These are phyloP conservation scores for Maudiozyma barnettii DNA, from an alignment of 805 yeast genomes.

Conservation along the genomic window DNA sequence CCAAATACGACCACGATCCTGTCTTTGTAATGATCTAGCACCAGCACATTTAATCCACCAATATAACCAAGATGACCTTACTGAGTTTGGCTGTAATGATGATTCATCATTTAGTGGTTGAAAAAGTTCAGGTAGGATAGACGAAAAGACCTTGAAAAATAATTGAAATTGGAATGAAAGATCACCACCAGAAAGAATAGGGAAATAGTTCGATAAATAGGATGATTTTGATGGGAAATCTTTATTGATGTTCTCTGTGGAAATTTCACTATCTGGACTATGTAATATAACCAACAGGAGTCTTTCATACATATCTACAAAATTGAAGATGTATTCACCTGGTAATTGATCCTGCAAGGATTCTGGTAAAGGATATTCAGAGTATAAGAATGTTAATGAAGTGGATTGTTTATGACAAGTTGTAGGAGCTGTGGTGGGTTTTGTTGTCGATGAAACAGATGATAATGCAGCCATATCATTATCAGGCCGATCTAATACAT, in stretches of 20 bases:
- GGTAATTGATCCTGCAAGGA: constrained; percentile 15
- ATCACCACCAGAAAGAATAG: constrained; percentile 29
- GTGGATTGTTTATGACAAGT: not conserved
- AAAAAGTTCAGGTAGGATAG: constrained; percentile 66
- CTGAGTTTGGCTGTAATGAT: constrained; percentile 44
- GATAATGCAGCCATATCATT: not conserved
- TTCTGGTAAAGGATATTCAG: constrained; percentile 24
- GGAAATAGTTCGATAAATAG: constrained; percentile 19
- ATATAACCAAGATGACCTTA: constrained; percentile 74
- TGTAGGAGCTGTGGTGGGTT: not conserved
- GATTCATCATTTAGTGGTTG: constrained; percentile 74
- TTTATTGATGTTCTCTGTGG: constrained; percentile 7
- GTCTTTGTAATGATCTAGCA: constrained; percentile 69
- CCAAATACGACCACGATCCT: constrained; percentile 85
- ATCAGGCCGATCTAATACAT: not conserved
- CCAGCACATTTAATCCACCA: constrained; percentile 96
- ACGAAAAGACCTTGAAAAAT: constrained; percentile 50
- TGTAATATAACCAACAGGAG: constrained; percentile 66
- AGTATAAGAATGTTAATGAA: constrained; percentile 15
- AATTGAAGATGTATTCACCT: constrained; percentile 34
- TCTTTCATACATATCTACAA: constrained; percentile 66
- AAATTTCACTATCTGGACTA: constrained; percentile 43
- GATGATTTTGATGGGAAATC: constrained; percentile 6
- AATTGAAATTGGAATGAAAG: constrained; percentile 28
- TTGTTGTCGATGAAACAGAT: not conserved